These are phyloP conservation scores for Edaphochlamys debaryana DNA, from an alignment of 139 green algal genomes.

Conservation along the genomic window DNA sequence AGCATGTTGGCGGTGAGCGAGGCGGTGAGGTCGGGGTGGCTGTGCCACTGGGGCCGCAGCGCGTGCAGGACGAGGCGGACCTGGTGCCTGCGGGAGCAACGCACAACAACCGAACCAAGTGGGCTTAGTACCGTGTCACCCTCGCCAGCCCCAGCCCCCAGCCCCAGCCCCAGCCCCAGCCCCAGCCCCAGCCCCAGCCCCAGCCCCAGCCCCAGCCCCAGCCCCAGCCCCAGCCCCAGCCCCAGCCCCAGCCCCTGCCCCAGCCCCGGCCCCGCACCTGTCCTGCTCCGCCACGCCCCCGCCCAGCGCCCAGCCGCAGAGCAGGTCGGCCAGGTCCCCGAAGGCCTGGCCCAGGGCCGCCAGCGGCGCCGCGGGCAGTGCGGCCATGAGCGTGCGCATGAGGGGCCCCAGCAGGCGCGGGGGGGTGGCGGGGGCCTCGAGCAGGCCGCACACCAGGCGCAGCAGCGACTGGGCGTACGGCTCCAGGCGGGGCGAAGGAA, in stretches of 20 bases:
- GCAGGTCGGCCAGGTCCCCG: constrained; percentile 31
- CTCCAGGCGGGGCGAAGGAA: background rate
- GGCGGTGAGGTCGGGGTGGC: constrained; percentile 23
- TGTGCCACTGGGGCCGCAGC: constrained; percentile 36
- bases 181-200: background rate
- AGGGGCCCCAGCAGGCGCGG: constrained; percentile 35
- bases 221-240: no score
- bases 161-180: background rate
- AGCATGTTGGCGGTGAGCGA: constrained; percentile 22
- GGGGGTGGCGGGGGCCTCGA: constrained; percentile 23
- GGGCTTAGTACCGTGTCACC: no score
- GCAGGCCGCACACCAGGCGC: background rate
- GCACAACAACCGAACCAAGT: background rate
- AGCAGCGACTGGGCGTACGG: constrained; percentile 10
- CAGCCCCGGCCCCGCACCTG: background rate
- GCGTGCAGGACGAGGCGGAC: constrained; percentile 11
- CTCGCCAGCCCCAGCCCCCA: no score
- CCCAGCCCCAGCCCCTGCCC: background rate
- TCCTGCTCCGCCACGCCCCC: background rate
- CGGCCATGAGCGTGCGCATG: constrained; percentile 24
- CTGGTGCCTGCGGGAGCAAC: background rate
- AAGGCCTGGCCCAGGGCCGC: constrained; percentile 15
- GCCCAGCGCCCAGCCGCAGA: constrained; percentile 35
- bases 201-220: background rate
- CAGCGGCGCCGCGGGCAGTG: constrained; percentile 19